A percentile compares a stretch with the other conserved stretches of the same genome.
Evolutionary conservation across 208 protist species (phyloP).

Genomic region (Blastocrithidia nonstop): DNA sequence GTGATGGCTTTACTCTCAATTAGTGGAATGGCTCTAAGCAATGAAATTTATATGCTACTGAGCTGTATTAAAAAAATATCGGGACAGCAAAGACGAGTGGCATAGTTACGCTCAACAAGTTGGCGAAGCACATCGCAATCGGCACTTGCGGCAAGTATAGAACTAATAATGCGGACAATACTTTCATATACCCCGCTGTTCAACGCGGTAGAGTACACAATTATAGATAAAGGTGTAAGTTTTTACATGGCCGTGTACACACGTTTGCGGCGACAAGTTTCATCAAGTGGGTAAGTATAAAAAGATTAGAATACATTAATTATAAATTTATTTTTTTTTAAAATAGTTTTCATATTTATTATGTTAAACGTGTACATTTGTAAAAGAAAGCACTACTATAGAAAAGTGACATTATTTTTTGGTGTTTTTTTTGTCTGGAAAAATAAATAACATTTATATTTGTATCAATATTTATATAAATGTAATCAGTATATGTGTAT

Average conservation of each 20-base stretch:
- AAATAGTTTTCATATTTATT: too few relatives aligned
- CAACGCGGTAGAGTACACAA: conserved; percentile 33
- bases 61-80: conserved; percentile 17
- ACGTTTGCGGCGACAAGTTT: conserved; percentile 12
- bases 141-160: conserved; percentile 32
- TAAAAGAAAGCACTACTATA: too few relatives aligned
- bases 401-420: conserved; percentile 1
- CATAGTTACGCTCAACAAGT: too few relatives aligned
- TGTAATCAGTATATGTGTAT: too few relatives aligned
- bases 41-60: conserved; percentile 19
- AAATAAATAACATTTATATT: too few relatives aligned
- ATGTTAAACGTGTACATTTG: too few relatives aligned
- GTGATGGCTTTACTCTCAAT: conserved; percentile 21
- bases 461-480: neutral
- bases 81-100: too few relatives aligned
- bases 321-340: neutral
- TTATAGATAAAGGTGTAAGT: conserved; percentile 46
- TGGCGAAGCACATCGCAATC: too few relatives aligned
- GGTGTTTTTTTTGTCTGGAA: neutral
- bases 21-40: conserved; percentile 15
- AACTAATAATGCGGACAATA: conserved; percentile 22
- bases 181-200: conserved; percentile 33
- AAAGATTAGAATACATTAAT: neutral
- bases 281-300: neutral
- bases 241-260: conserved; percentile 79